These are phyloP conservation scores for Gaultheria prostrata DNA, from an alignment of 148 eudicot species.

Conservation along the genomic window DNA sequence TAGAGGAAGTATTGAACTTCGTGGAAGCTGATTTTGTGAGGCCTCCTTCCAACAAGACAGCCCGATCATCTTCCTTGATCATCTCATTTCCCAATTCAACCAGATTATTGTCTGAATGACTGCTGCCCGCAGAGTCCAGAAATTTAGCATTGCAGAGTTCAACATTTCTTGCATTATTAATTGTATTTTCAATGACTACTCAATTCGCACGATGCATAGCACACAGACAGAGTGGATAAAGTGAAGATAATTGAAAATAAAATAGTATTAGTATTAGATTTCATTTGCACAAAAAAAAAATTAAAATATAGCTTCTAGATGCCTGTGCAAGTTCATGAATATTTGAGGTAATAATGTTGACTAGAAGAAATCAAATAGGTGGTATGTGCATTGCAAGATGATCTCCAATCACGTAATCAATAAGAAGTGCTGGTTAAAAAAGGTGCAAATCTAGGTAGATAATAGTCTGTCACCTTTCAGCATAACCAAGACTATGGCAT, in stretches of 20 bases:
- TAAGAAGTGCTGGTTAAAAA: neutral
- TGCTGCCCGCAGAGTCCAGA: conserved; percentile 34
- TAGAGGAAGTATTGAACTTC: conserved; percentile 48
- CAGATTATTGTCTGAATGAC: conserved; percentile 86
- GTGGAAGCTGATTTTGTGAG: conserved; percentile 70
- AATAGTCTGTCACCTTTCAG: neutral
- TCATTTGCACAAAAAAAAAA: neutral
- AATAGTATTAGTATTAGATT: neutral
- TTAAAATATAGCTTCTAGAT: neutral
- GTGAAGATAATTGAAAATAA: neutral
- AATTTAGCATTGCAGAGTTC: conserved; percentile 18
- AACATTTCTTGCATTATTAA: conserved; percentile 2
- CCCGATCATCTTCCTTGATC: conserved; percentile 78
- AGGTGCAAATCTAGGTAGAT: neutral
- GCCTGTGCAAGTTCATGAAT: neutral
- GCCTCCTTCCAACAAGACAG: conserved; percentile 87
- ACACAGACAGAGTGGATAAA: neutral
- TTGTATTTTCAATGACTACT: neutral
- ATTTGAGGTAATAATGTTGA: neutral
- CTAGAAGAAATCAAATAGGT: neutral
- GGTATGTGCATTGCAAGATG: neutral
- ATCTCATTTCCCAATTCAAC: conserved; percentile 70
- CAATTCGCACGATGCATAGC: neutral
- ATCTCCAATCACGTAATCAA: neutral
- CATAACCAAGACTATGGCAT: neutral